A percentile compares a stretch with the other conserved stretches of the same genome.
Conservation (phyloP, 2,329 filamentous ascomycete species). For the Hymenoscyphus occultus region DNA sequence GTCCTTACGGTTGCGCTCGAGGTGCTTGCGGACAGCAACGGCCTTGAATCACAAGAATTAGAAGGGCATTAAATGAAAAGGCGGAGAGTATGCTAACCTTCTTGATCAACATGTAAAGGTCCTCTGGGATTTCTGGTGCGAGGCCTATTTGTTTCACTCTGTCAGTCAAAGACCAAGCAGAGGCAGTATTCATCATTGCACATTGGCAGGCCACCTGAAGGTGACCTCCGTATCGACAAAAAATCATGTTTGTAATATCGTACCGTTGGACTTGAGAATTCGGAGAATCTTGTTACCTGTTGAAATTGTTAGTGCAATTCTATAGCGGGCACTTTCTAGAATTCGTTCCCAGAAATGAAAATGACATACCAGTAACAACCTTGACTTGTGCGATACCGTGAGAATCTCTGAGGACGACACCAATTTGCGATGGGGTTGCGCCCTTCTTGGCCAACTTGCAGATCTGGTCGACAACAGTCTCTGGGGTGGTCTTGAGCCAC, state of each 20-base stretch:
- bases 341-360: constrained; percentile 5
- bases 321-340: not conserved
- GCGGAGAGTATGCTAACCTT: constrained; percentile 62
- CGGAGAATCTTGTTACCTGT: constrained; percentile 99
- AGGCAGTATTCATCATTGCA: constrained; percentile 53
- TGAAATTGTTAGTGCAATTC: constrained; percentile 39
- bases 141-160: constrained; percentile 83
- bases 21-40: constrained; percentile 98
- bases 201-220: constrained; percentile 26
- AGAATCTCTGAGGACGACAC: constrained; percentile 96
- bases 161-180: constrained; percentile 90
- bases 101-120: constrained; percentile 99
- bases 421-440: constrained; percentile 96
- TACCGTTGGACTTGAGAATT: constrained; percentile 98
- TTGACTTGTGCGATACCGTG: constrained; percentile 98
- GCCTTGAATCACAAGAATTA: constrained; percentile 50
- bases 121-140: constrained; percentile 97
- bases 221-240: constrained; percentile 35
- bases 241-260: constrained; percentile 43
- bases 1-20: constrained; percentile 99
- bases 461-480: constrained; percentile 99
- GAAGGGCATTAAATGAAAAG: constrained; percentile 9
- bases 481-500: constrained; percentile 98
- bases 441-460: constrained; percentile 99
- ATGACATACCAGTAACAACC: constrained; percentile 81